Conservation (phyloP, 768 basidiomycete species). For the Phlebiopsis flavidoalba region DNA sequence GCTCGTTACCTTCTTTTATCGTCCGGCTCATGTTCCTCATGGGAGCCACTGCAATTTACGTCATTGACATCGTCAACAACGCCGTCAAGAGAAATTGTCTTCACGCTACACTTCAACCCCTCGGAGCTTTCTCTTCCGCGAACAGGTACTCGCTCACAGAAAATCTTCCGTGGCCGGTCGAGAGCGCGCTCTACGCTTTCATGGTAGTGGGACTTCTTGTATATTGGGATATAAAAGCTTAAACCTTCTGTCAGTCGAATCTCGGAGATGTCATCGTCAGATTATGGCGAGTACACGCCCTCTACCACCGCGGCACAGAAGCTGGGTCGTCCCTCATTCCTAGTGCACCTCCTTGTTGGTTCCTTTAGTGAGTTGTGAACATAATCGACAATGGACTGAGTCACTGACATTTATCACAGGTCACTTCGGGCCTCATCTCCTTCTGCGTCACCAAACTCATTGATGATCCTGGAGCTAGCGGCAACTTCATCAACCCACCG, state of each 20-base stretch:
- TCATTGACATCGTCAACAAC: slow-evolving; percentile 17
- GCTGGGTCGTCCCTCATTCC: slow-evolving; percentile 14
- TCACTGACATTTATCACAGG: slow-evolving; percentile 2
- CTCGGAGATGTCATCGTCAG: slow-evolving; percentile 19
- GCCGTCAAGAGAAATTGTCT: slow-evolving; percentile 14
- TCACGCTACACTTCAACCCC: slow-evolving; percentile 5
- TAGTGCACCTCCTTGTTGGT: slow-evolving; percentile 9
- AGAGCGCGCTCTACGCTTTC: slow-evolving; percentile 16
- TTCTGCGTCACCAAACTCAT: slow-evolving; percentile 14
- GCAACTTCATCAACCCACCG: slow-evolving; percentile 13
- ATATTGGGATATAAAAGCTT: no score
- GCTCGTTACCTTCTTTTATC: neutral
- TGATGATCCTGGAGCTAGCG: slow-evolving; percentile 8
- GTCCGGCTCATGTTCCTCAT: slow-evolving; percentile 12
- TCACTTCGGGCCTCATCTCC: slow-evolving; percentile 14
- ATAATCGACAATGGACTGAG: neutral
- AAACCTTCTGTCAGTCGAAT: slow-evolving; percentile 8
- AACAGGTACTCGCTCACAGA: neutral
- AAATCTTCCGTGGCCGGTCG: slow-evolving; percentile 9
- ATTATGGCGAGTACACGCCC: slow-evolving; percentile 18
- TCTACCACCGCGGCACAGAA: slow-evolving; percentile 13
- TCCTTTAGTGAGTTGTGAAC: slow-evolving; percentile 9
- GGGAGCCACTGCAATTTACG: slow-evolving; percentile 14
- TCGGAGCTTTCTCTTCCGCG: slow-evolving; percentile 2
- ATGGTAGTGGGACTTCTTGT: slow-evolving; percentile 9